phyloP scores from a whole-genome alignment of 495 filamentous ascomycete species.

The Xylaria sp. region DNA sequence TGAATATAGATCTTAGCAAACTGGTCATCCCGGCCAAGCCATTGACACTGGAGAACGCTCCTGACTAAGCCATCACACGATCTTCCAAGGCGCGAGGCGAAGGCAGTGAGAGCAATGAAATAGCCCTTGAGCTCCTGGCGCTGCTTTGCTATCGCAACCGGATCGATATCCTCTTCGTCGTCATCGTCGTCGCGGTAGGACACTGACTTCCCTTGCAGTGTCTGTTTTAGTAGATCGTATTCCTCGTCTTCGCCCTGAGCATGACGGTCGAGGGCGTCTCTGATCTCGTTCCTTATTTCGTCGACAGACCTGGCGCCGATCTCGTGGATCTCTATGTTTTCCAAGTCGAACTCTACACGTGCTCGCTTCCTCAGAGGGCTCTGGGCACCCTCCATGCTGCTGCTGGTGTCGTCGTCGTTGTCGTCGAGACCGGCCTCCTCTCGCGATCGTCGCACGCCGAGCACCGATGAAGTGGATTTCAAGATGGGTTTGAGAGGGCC shows the following conservation, averaged over 20 bases:
- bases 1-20: constrained; percentile 82
- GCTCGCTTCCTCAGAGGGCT: constrained; percentile 53
- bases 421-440: constrained; percentile 51
- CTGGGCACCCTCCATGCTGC: constrained; percentile 48
- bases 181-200: constrained; percentile 47
- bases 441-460: constrained; percentile 46
- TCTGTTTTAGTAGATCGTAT: constrained; percentile 75
- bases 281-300: constrained; percentile 75
- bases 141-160: constrained; percentile 53
- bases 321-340: constrained; percentile 69
- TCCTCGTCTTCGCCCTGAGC: constrained; percentile 69
- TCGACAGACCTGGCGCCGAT: constrained; percentile 52
- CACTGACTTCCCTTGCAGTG: constrained; percentile 44
- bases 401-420: constrained; percentile 54
- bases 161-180: constrained; percentile 43
- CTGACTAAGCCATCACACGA: constrained; percentile 77
- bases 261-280: constrained; percentile 72
- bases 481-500: constrained; percentile 56
- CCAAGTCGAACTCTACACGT: constrained; percentile 76
- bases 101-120: constrained; percentile 77
- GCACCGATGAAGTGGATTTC: constrained; percentile 45
- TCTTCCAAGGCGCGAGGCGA: constrained; percentile 69
- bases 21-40: constrained; percentile 82
- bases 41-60: constrained; percentile 74
- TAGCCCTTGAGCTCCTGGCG: constrained; percentile 69